Base-by-base conservation (phyloP, 2,329 filamentous ascomycete genomes). In the Arthrobotrys iridis region DNA sequence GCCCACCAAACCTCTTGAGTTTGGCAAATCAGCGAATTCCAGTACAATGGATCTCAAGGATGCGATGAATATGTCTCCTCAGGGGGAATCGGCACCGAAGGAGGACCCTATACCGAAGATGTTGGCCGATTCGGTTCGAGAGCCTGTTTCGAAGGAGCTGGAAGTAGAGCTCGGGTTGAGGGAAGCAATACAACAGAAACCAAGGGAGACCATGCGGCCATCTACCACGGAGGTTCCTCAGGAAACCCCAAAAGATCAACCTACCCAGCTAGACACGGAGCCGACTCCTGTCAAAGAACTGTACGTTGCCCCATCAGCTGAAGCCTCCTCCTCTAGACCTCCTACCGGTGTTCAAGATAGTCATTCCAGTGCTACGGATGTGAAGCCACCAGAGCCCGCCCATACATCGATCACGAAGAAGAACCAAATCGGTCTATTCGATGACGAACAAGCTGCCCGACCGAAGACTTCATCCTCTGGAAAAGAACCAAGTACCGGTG, bases 21-120 rank as follows among this genome's bases (percentile, higher is more conserved):
- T 37, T 30, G 50, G 50, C 13, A 37, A 55, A 37, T 55, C 7
- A 24, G 58, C 13, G 10, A 59, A 26, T 18, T 71, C 66, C 5
- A 57, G 57, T 11, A 30, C 57, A 1, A 62, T 71, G 46, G 66
- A 63, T 30, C 57, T 71, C 20, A 71, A 71, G 48, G 57, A 63
- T 24, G 66, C 66, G 6, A 63, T 71, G 58, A 63, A 46, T 3
- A 62, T 71, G 58, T 33, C 45, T 28, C 66, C 66, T 22, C 45
- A 40, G 6, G 26, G 13, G 2, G 40, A 59, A 30, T 24, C 46
- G 8, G 26, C 28, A 10, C 46, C 46, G 8, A 8, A 30, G 20
- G 11, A 2, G 1, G 50, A 57, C 18, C 28, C n/a, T 4, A 10
- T 20, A 24, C 37, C 52, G n/a, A 26, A 43, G 28, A 52, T 5